These are phyloP conservation scores for Luzula sylvatica DNA, from an alignment of 176 grass and related monocot genomes.

Conservation along the genomic window DNA sequence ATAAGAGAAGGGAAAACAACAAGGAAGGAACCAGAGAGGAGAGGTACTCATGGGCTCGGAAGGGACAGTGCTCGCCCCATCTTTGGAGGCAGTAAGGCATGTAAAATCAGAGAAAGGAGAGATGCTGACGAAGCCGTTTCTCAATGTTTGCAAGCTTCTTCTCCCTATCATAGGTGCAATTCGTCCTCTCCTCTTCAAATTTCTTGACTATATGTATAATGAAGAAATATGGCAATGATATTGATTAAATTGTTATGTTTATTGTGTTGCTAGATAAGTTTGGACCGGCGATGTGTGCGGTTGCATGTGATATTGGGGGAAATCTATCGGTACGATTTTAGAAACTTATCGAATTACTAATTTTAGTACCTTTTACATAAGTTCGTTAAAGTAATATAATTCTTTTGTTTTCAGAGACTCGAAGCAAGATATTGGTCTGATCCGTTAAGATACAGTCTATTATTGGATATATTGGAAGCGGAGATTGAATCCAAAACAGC, in stretches of 20 bases:
- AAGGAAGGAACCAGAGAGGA: no score
- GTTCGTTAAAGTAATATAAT: neutral
- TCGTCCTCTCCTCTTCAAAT: neutral
- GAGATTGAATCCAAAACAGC: constrained; percentile 31
- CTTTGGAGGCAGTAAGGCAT: neutral
- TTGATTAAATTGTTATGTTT: constrained; percentile 1
- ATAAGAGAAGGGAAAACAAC: no score
- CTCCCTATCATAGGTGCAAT: constrained; percentile 12
- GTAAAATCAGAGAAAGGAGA: constrained; percentile 21
- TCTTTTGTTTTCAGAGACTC: constrained; percentile 23
- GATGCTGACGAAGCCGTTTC: constrained; percentile 21
- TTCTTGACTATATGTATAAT: neutral
- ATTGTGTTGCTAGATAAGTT: constrained; percentile 35
- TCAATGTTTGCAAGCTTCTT: constrained; percentile 16
- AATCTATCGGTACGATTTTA: constrained; percentile 19
- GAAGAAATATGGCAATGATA: neutral
- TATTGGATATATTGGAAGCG: constrained; percentile 29
- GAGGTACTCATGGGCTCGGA: constrained; percentile 10
- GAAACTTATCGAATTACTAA: neutral
- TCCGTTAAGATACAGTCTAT: constrained; percentile 21
- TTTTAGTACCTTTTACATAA: no score
- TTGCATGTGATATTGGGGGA: constrained; percentile 16
- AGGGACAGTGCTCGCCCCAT: neutral
- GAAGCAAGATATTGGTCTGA: constrained; percentile 30
- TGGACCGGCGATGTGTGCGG: constrained; percentile 17